Conservation (phyloP, 163 green algal species). For the Volvox carteri region DNA sequence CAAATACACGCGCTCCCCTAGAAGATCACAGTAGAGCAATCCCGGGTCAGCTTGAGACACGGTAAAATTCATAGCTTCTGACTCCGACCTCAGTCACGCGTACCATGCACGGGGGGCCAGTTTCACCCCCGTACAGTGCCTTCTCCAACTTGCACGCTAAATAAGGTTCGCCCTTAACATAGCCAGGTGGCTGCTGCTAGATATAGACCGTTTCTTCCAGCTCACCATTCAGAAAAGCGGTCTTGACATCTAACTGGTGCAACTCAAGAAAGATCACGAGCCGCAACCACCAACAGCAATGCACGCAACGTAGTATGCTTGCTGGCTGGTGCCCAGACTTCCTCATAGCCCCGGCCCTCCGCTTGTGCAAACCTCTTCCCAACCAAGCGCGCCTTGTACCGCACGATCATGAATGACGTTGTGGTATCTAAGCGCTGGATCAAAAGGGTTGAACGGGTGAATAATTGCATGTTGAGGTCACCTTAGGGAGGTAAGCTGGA, state of each 20-base stretch:
- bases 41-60: too few relatives aligned
- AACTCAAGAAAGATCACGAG: conserved; percentile 62
- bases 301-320: conserved; percentile 51
- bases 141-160: conserved; percentile 57
- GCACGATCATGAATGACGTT: too few relatives aligned
- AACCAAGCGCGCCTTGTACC: too few relatives aligned
- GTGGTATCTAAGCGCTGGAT: too few relatives aligned
- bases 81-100: too few relatives aligned
- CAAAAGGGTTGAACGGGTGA: too few relatives aligned
- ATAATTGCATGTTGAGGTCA: too few relatives aligned
- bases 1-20: too few relatives aligned
- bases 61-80: conserved; percentile 57
- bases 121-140: too few relatives aligned
- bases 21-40: too few relatives aligned
- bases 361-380: conserved; percentile 32
- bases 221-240: conserved; percentile 71
- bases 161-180: background rate
- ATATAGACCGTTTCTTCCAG: conserved; percentile 65
- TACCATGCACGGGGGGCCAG: conserved; percentile 57
- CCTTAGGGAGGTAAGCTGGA: too few relatives aligned
- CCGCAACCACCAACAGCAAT: conserved; percentile 47
- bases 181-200: conserved; percentile 61
- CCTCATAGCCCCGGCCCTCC: conserved; percentile 50
- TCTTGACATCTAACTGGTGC: too few relatives aligned
- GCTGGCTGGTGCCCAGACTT: conserved; percentile 47